Percentiles rank a stretch among this genome's conserved stretches.
Conservation (phyloP, 192 early-diverging fungal species). For the Coemansia biformis region DNA sequence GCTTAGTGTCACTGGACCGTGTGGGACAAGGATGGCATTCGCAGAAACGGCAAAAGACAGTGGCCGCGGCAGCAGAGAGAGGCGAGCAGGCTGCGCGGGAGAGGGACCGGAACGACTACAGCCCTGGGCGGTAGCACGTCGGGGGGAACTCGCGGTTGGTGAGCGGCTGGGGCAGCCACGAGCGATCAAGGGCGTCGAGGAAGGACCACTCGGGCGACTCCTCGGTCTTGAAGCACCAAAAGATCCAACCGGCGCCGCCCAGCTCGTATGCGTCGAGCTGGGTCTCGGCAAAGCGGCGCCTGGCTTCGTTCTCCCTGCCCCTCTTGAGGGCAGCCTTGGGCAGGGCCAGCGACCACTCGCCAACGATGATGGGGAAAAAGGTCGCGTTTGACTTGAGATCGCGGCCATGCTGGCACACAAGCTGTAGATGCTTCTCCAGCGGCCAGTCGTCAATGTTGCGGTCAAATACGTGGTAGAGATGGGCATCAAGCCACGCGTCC, state of each 20-base stretch:
- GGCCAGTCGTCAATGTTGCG: constrained; percentile 37
- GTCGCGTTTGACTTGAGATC: constrained; percentile 44
- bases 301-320: constrained; percentile 55
- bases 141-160: constrained; percentile 34
- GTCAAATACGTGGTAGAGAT: constrained; percentile 53
- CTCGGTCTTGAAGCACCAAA: constrained; percentile 72
- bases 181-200: constrained; percentile 58
- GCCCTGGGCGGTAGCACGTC: not conserved
- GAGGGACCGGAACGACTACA: not conserved
- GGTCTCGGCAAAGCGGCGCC: constrained; percentile 54
- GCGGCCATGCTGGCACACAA: constrained; percentile 32
- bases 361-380: constrained; percentile 61
- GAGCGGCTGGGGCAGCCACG: constrained; percentile 58
- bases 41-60: too few relatives aligned
- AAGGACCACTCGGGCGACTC: constrained; percentile 69
- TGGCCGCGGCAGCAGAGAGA: too few relatives aligned
- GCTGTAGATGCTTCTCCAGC: constrained; percentile 31
- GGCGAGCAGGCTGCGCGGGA: too few relatives aligned
- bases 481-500: constrained; percentile 47
- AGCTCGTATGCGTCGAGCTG: constrained; percentile 66
- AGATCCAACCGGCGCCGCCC: constrained; percentile 61
- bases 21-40: too few relatives aligned
- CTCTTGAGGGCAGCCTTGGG: constrained; percentile 55
- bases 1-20: too few relatives aligned
- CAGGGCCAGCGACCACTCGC: constrained; percentile 66